Evolutionary conservation across 2,329 filamentous ascomycete species (phyloP).

Genomic region (Xylariaceae sp.): DNA sequence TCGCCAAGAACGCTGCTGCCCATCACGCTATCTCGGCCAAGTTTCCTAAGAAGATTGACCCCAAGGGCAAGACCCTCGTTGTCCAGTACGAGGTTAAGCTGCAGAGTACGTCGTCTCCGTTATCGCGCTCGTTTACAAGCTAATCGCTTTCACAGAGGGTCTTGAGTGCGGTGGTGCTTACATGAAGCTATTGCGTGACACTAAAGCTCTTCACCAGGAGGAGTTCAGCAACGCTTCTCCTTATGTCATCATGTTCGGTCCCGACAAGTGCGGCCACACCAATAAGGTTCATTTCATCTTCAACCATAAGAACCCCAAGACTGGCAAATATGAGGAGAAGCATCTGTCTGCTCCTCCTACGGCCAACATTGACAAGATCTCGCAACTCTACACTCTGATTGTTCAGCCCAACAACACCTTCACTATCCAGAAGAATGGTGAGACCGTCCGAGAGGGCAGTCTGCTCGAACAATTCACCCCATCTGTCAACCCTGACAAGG

Average conservation of each 20-base stretch:
- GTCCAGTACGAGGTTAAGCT: constrained; percentile 99
- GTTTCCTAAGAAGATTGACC: constrained; percentile 94
- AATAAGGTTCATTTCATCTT: constrained; percentile 99
- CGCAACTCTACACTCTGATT: constrained; percentile 94
- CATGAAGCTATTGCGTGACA: constrained; percentile 98
- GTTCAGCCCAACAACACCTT: constrained; percentile 97
- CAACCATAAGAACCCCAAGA: constrained; percentile 99
- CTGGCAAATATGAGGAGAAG: constrained; percentile 99
- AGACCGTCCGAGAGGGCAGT: constrained; percentile 84
- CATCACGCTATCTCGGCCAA: constrained; percentile 99
- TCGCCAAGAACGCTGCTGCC: constrained; percentile 96
- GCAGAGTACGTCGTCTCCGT: constrained; percentile 73
- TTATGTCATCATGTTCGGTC: constrained; percentile 99
- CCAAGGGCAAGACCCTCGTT: constrained; percentile 95
- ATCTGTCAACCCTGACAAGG: constrained; percentile 89
- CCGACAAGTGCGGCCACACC: constrained; percentile 98
- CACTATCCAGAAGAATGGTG: constrained; percentile 88
- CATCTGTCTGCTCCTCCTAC: constrained; percentile 84
- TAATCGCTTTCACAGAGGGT: constrained; percentile 66
- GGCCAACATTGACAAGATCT: constrained; percentile 88
- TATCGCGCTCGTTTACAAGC: constrained; percentile 24
- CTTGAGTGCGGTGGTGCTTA: constrained; percentile 98
- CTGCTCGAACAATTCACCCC: constrained; percentile 94
- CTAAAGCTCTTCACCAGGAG: constrained; percentile 93
- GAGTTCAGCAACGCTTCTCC: constrained; percentile 98